Conservation (phyloP, 495 filamentous ascomycete genomes). For the Aspergillus wentii region DNA sequence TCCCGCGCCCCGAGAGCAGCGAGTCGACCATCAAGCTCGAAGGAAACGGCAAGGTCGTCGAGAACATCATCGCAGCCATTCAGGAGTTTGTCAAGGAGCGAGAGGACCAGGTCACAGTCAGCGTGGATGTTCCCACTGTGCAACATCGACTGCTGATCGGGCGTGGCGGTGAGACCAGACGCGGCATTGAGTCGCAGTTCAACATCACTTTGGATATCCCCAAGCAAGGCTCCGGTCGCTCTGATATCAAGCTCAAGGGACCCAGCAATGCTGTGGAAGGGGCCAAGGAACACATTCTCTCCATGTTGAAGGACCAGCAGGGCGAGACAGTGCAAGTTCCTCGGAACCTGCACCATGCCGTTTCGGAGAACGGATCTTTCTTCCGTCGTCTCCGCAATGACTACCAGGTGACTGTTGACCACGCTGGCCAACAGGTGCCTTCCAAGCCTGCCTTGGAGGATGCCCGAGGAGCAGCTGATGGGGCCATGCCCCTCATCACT, state of each 20-base stretch:
- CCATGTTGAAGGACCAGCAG: slow-evolving; percentile 77
- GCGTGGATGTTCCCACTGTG: slow-evolving; percentile 74
- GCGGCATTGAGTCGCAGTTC: slow-evolving; percentile 84
- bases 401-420: slow-evolving; percentile 82
- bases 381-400: slow-evolving; percentile 83
- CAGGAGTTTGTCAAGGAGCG: slow-evolving; percentile 72
- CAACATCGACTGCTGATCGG: slow-evolving; percentile 92
- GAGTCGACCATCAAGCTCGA: slow-evolving; percentile 84
- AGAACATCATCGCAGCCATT: slow-evolving; percentile 82
- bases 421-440: slow-evolving; percentile 72
- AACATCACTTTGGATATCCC: slow-evolving; percentile 86
- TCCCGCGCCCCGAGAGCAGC: slow-evolving; percentile 73
- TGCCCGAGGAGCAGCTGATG: slow-evolving; percentile 39
- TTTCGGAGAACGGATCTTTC: slow-evolving; percentile 87
- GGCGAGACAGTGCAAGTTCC: slow-evolving; percentile 84
- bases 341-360: slow-evolving; percentile 68
- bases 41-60: slow-evolving; percentile 74
- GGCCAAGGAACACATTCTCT: slow-evolving; percentile 76
- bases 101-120: slow-evolving; percentile 68
- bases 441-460: slow-evolving; percentile 49
- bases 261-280: slow-evolving; percentile 71
- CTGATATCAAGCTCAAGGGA: slow-evolving; percentile 78
- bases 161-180: slow-evolving; percentile 79
- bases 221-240: slow-evolving; percentile 63
- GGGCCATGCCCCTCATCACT: slow-evolving; percentile 75